These are phyloP conservation scores for Aspergillus sp. DNA, from an alignment of 2,329 filamentous ascomycete genomes.

Conservation along the genomic window DNA sequence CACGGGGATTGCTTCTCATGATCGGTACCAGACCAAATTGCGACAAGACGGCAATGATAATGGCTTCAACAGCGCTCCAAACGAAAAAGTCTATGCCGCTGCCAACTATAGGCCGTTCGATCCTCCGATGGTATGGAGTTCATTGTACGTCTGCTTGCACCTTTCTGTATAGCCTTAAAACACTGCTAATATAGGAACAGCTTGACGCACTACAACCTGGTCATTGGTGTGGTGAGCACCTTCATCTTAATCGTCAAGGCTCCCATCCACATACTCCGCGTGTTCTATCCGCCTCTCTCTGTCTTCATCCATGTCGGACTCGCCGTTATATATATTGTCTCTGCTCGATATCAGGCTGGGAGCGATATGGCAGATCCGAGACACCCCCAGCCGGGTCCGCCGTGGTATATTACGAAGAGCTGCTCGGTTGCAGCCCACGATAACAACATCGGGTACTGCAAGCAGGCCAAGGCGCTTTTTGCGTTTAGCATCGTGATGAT, in stretches of 20 bases:
- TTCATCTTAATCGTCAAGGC: conserved; percentile 53
- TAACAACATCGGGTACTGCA: conserved; percentile 45
- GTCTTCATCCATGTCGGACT: conserved; percentile 44
- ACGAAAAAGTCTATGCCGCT: conserved; percentile 46
- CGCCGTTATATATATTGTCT: conserved; percentile 46
- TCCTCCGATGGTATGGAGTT: conserved; percentile 50
- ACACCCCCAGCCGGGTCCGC: conserved; percentile 45
- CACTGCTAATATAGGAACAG: conserved; percentile 27
- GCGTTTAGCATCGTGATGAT: conserved; percentile 47
- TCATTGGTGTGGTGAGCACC: conserved; percentile 51
- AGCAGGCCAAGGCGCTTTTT: conserved; percentile 52
- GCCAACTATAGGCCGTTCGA: conserved; percentile 50
- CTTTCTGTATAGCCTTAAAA: background rate
- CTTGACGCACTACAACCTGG: conserved; percentile 52
- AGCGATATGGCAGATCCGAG: conserved; percentile 50
- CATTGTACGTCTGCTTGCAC: conserved; percentile 43
- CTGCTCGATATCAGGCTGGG: conserved; percentile 46
- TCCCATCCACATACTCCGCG: conserved; percentile 47
- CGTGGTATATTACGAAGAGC: conserved; percentile 56
- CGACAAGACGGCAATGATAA: conserved; percentile 54
- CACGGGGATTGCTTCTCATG: conserved; percentile 53
- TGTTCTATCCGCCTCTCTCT: conserved; percentile 49
- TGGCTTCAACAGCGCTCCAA: conserved; percentile 54
- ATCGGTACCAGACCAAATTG: conserved; percentile 51
- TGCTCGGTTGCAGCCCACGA: conserved; percentile 44